phyloP scores from a whole-genome alignment of 2,329 filamentous ascomycete genomes.

The Arthrobotrys megalospora region DNA sequence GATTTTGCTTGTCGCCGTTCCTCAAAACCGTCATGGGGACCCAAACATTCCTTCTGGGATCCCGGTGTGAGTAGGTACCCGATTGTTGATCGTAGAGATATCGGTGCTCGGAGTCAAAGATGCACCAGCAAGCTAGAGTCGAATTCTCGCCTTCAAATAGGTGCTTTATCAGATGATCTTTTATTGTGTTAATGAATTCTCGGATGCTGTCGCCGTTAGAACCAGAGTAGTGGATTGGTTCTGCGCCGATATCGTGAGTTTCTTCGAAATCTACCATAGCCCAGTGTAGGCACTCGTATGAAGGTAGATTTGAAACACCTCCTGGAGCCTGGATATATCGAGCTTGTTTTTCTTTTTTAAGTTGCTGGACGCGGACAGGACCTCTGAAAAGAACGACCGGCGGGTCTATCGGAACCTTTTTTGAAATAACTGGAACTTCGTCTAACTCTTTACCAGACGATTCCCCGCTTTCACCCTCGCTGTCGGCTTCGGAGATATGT shows the following conservation, averaged over 20 bases:
- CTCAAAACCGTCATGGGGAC: conserved; percentile 26
- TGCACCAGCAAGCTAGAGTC: conserved; percentile 20
- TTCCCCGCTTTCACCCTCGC: neutral
- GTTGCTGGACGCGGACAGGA: conserved; percentile 2
- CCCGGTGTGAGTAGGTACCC: neutral
- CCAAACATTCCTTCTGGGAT: conserved; percentile 33
- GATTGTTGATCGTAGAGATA: conserved; percentile 14
- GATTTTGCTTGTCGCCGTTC: conserved; percentile 4
- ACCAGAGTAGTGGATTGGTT: conserved; percentile 4
- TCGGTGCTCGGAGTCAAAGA: conserved; percentile 29
- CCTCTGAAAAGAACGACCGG: conserved; percentile 9
- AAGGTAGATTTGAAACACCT: neutral
- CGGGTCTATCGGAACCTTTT: conserved; percentile 6
- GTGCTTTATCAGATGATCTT: neutral
- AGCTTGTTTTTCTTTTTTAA: conserved; percentile 4
- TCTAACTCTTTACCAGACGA: neutral
- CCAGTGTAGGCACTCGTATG: neutral
- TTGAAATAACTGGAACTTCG: neutral
- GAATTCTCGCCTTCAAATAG: conserved; percentile 8
- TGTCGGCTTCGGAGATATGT: conserved; percentile 4
- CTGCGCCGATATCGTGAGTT: neutral
- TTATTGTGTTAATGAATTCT: neutral
- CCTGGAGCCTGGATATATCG: neutral
- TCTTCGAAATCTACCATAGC: conserved; percentile 2
- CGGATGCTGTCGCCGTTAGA: conserved; percentile 18